These are phyloP conservation scores for Lactifluus piperatus DNA, from an alignment of 768 basidiomycete species.

Conservation along the genomic window DNA sequence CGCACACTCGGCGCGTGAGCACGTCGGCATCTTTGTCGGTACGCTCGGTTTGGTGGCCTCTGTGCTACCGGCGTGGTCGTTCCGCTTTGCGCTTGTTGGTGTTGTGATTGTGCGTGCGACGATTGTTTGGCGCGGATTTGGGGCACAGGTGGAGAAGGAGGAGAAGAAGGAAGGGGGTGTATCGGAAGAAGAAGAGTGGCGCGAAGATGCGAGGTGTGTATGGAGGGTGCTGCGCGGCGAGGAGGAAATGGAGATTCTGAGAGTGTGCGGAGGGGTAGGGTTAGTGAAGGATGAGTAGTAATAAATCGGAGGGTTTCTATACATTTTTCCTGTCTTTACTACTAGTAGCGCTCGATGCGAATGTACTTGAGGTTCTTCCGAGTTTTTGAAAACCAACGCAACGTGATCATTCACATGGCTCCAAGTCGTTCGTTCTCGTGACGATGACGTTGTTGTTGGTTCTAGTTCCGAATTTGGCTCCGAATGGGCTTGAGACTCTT, in stretches of 20 bases:
- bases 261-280: neutral
- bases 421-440: no score
- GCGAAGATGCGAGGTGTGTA: slow-evolving; percentile 13
- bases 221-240: slow-evolving; percentile 15
- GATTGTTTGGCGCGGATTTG: slow-evolving; percentile 6
- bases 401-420: no score
- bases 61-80: neutral
- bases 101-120: neutral
- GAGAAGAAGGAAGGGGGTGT: neutral
- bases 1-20: slow-evolving; percentile 15
- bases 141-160: neutral
- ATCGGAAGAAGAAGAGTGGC: slow-evolving; percentile 2
- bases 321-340: no score
- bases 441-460: no score
- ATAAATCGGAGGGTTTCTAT: no score
- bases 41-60: neutral
- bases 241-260: slow-evolving; percentile 9
- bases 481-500: no score
- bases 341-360: no score
- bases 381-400: no score
- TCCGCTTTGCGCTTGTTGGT: neutral
- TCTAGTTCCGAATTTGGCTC: no score
- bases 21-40: slow-evolving; percentile 14
- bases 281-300: slow-evolving; percentile 1
- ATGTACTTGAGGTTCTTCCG: no score